Evolutionary conservation across 805 yeast genomes (phyloP), one percentile per base, ranked within the genome.

Genomic region (Kuraishia piskuri): DNA sequence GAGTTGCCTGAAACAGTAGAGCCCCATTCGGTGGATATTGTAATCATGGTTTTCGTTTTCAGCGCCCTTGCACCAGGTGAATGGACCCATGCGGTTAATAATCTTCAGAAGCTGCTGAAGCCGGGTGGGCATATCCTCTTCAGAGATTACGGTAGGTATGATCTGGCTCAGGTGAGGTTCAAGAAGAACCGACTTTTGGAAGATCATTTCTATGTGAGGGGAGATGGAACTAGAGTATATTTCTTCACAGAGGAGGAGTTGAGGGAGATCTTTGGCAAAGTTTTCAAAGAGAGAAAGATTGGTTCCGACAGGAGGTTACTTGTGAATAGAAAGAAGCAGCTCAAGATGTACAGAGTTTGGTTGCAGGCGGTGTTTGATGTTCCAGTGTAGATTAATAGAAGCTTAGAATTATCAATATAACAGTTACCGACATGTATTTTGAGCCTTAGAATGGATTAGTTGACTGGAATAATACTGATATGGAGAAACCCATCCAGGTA

Each of bases 301-400:
- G 98, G 88, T 1, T 87, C 96, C 1, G 99, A 94, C 71, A 79
- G 97, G 66, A 74, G 99, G 61, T 74, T 94, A 61, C 73, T 94
- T 58, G 97, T 94, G 22, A 94, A 94, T 67, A 78, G 99, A 63
- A 91, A 92, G 70, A 85, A 92, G 65, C 87, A 87, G 67, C 71
- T 94, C 58, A 94, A 94, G 70, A 94, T 94, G 99, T 94, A 89
- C 67, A 77, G 99, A 63, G 88, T 90, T 55, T 94, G 99, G 99
- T 71, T 94, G 54, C 99, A 94, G 71, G 98, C 94, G 1, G 90
- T 89, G 23, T 92, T 92, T 66, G 77, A 73, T 52, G 70, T 63
- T 46, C 62, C 65, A 3, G 50, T 26, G 37, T 52, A 52, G 47
- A 20, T n/a, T n/a, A 20, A 21, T 48, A 48, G 50, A 22, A 8